Evolutionary conservation across 139 green algal species (phyloP), one percentile per base, ranked within the genome.

Genomic region (Auxenochlorella pyrenoidosa): DNA sequence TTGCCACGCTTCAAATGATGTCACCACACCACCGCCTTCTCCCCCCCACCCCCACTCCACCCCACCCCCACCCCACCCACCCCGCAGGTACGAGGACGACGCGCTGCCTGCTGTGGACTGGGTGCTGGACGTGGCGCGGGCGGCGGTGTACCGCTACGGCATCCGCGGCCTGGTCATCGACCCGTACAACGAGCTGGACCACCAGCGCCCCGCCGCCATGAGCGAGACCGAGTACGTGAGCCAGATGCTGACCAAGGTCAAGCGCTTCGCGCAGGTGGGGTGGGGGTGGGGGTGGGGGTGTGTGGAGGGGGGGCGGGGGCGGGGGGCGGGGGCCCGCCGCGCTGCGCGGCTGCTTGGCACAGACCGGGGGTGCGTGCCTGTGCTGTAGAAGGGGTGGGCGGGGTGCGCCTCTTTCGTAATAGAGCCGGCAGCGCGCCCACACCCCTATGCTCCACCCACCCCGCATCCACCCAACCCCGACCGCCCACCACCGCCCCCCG

Each of bases 161-260:
- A 99, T 99, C 82, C 90, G 94, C 5, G 97, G 97, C 24, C 93
- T 99, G 34, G 95, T 99, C 40, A 98, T 99, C 71, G 97, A 99
- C 90, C 97, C 97, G 0, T 99, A 99, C 95, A 99, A 99, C 88
- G 97, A 99, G 93, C 93, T 99, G 40, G 94, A 98, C 88, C 96
- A 98, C 89, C 87, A 92, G 63, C 89, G 94, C 24, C 83, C 87
- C 1, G 36, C 77, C 18, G 68, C 88, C 86, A 92, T 94, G 89
- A 96, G 59, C 43, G 97, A 99, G 91, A 99, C 97, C 22, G 96
- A 99, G 93, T 98, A 99, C 82, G 95, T 99, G 30, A 97, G 92
- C 91, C 83, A 93, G 54, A 97, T 99, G 95, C 92, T 99, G 72
- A 96, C 95, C 51, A 96, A 98, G 84, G 89, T 95, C 83, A 95